Evolutionary conservation across 495 filamentous ascomycete genomes (phyloP).

Genomic region (Hypoxylon fuscum): DNA sequence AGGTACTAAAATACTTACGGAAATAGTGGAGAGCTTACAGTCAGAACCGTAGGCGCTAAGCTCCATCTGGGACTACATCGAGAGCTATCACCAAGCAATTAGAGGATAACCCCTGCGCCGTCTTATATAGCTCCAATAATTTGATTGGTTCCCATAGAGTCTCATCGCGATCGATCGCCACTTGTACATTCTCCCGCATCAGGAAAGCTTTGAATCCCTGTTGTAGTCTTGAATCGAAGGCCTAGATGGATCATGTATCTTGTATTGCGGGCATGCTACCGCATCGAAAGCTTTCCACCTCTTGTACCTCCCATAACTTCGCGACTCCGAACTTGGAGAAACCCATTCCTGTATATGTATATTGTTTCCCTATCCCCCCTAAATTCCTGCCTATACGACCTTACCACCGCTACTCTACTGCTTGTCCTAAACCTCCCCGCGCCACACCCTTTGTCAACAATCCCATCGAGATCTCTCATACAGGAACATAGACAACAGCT

Average conservation of each 20-base stretch:
- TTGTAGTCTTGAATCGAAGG: constrained; percentile 25
- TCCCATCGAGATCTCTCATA: background rate
- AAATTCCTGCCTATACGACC: constrained; percentile 9
- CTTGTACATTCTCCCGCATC: constrained; percentile 41
- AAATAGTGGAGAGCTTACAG: constrained; percentile 30
- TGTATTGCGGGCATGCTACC: constrained; percentile 16
- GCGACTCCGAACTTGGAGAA: constrained; percentile 29
- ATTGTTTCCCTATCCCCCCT: constrained; percentile 9
- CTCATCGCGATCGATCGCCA: constrained; percentile 40
- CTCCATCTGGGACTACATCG: constrained; percentile 20
- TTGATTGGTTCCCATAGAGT: constrained; percentile 18
- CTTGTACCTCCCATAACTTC: constrained; percentile 10
- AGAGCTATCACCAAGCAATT: constrained; percentile 34
- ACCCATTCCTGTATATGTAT: constrained; percentile 30
- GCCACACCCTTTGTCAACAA: constrained; percentile 13
- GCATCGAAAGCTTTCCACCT: constrained; percentile 14
- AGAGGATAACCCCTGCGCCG: constrained; percentile 20
- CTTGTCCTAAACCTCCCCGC: background rate
- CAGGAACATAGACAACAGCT: background rate
- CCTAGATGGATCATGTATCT: background rate
- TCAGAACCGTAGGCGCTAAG: constrained; percentile 3
- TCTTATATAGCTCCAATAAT: constrained; percentile 3
- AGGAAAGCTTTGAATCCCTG: constrained; percentile 34
- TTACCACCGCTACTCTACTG: background rate
- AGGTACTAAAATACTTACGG: background rate